phyloP scores from a whole-genome alignment of 2,329 filamentous ascomycete genomes.

The Onygena corvina region DNA sequence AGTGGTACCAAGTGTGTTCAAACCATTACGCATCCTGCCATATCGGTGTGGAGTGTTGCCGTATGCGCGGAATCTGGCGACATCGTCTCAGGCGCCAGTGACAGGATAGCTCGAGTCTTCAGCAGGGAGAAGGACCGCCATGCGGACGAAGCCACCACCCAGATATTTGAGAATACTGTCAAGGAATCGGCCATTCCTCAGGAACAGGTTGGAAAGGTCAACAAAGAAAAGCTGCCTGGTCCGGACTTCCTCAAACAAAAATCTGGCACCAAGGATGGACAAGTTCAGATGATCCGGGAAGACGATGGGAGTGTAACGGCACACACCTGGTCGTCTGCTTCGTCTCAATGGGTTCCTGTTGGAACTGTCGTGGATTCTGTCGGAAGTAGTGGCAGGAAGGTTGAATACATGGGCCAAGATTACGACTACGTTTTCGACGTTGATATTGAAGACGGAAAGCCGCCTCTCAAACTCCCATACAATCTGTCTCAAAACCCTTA shows the following conservation, averaged over 20 bases:
- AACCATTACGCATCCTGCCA: slow-evolving; percentile 92
- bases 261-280: slow-evolving; percentile 86
- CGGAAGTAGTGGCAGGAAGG: slow-evolving; percentile 68
- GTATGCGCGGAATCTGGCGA: slow-evolving; percentile 71
- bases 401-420: slow-evolving; percentile 66
- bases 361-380: slow-evolving; percentile 90
- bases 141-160: slow-evolving; percentile 55
- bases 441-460: slow-evolving; percentile 88
- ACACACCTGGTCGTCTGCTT: slow-evolving; percentile 68
- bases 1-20: slow-evolving; percentile 70
- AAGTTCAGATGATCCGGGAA: slow-evolving; percentile 84
- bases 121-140: slow-evolving; percentile 57
- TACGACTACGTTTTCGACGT: slow-evolving; percentile 97
- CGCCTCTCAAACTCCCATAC: slow-evolving; percentile 83
- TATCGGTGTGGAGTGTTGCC: slow-evolving; percentile 92
- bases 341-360: slow-evolving; percentile 69
- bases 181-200: slow-evolving; percentile 76
- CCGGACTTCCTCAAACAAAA: slow-evolving; percentile 74
- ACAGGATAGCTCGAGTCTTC: slow-evolving; percentile 74
- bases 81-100: slow-evolving; percentile 86
- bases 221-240: slow-evolving; percentile 83
- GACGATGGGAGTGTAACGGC: slow-evolving; percentile 70
- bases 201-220: slow-evolving; percentile 69
- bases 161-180: slow-evolving; percentile 69
- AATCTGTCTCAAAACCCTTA: slow-evolving; percentile 89